Percentiles rank a stretch among this genome's conserved stretches.
phyloP scores from a whole-genome alignment of 257 asterid species.

The Nicotiana tomentosiformis region DNA sequence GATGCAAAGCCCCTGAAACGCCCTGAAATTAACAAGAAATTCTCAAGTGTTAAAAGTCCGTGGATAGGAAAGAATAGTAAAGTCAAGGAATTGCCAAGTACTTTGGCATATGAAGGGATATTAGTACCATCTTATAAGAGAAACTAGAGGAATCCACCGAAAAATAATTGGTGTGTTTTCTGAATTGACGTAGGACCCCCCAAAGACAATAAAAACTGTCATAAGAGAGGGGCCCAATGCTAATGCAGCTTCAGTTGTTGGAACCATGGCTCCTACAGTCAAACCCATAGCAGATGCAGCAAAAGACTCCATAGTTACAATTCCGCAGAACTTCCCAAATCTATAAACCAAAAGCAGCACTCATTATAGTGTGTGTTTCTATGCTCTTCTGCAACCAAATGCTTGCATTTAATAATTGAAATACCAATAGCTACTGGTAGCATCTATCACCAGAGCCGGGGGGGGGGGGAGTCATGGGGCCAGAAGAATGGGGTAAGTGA shows the following conservation, averaged over 20 bases:
- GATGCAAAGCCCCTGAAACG: constrained; percentile 94
- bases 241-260: constrained; percentile 94
- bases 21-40: constrained; percentile 49
- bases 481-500: neutral
- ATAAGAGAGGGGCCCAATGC: constrained; percentile 93
- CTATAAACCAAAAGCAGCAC: constrained; percentile 28
- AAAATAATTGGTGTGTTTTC: constrained; percentile 86
- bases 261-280: constrained; percentile 97
- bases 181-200: constrained; percentile 90
- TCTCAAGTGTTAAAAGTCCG: neutral
- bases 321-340: constrained; percentile 85
- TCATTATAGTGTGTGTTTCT: neutral
- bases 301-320: constrained; percentile 82
- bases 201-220: constrained; percentile 97
- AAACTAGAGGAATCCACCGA: constrained; percentile 91
- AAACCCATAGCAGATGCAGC: constrained; percentile 98
- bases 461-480: neutral
- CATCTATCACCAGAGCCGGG: neutral
- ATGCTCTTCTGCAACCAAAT: neutral
- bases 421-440: neutral
- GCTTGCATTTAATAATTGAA: neutral
- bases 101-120: neutral
- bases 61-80: neutral
- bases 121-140: constrained; percentile 85
- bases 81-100: neutral